These are phyloP conservation scores for Penicillium psychrofluorescens DNA, from an alignment of 495 filamentous ascomycete genomes.

Conservation along the genomic window DNA sequence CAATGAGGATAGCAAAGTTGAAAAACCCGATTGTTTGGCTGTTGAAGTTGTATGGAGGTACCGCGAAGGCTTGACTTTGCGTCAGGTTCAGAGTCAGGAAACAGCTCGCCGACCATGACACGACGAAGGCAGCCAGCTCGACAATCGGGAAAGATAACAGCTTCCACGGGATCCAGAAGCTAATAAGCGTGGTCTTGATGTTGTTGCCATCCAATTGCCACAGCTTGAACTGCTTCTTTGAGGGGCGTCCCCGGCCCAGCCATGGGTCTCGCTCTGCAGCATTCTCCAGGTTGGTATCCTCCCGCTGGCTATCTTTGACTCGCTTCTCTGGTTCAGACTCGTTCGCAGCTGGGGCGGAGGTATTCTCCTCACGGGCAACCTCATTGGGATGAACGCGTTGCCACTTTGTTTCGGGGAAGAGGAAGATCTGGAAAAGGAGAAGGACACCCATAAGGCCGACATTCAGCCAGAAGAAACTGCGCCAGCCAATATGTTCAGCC, in stretches of 20 bases:
- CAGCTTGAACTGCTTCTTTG: conserved; percentile 47
- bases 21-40: conserved; percentile 45
- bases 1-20: conserved; percentile 39
- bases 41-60: conserved; percentile 51
- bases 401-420: conserved; percentile 58
- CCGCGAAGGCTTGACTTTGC: conserved; percentile 52
- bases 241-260: conserved; percentile 45
- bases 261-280: conserved; percentile 17
- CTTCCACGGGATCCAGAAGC: conserved; percentile 45
- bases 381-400: conserved; percentile 32
- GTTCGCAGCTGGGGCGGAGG: background rate
- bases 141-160: conserved; percentile 58
- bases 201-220: conserved; percentile 36
- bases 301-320: conserved; percentile 7
- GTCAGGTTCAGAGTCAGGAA: conserved; percentile 60
- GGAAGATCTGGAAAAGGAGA: conserved; percentile 42
- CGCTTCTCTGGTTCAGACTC: conserved; percentile 13
- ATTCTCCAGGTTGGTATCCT: conserved; percentile 11
- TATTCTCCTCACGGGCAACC: background rate
- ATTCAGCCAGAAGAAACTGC: conserved; percentile 52
- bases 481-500: conserved; percentile 49
- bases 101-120: conserved; percentile 52
- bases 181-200: conserved; percentile 31
- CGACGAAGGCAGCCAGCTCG: conserved; percentile 52
- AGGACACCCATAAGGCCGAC: conserved; percentile 40